Base-by-base conservation (phyloP, 2,329 filamentous ascomycete species). In the Drechslera avenae region DNA sequence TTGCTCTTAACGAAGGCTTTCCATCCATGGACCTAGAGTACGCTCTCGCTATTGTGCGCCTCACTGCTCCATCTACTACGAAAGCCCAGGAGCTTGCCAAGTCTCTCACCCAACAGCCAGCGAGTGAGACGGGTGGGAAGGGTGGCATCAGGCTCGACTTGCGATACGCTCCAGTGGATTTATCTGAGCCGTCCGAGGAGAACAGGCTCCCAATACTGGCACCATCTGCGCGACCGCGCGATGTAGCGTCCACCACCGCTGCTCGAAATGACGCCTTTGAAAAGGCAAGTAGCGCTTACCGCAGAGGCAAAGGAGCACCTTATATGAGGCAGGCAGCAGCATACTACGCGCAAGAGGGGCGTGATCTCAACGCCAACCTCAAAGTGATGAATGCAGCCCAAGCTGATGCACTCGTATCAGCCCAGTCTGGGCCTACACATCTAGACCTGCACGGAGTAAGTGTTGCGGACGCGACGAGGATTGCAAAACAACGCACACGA, bases 371-470 rank as follows among this genome's bases (percentile, higher is more conserved):
- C 4, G 80, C 78, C 10, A 77, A 78, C 35, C 82, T 86, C 2
- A 81, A 83, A 54, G 76, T 77, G 14, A 81, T 85, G n/a, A 78
- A 79, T 14, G 85, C 85, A n/a, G 78, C 79, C 0, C 86, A 86
- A 1, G 90, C 91, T 1, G 88, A 94, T 63, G 74, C 82, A 0
- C 79, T 87, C 3, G 92, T 93, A 1, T 80, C 86, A 9, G 68
- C 75, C 8, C 87, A 91, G 66, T 92, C 89, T 42, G 90, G 89
- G 42, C 81, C 79, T 0, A 78, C 74, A 1, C 76, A 80, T 16
- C 78, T 95, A 6, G 93, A 97, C 71, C 77, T 97, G 19, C 93
- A 97, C 70, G 90, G 91, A 5, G 85, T 96, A 4, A 86, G 81
- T 36, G 91, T 97, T 1, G 79, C 85, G 40, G 89, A 96, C 69